Conservation (phyloP, 2,329 filamentous ascomycete genomes). For the Aspergillus aculeatinus region DNA sequence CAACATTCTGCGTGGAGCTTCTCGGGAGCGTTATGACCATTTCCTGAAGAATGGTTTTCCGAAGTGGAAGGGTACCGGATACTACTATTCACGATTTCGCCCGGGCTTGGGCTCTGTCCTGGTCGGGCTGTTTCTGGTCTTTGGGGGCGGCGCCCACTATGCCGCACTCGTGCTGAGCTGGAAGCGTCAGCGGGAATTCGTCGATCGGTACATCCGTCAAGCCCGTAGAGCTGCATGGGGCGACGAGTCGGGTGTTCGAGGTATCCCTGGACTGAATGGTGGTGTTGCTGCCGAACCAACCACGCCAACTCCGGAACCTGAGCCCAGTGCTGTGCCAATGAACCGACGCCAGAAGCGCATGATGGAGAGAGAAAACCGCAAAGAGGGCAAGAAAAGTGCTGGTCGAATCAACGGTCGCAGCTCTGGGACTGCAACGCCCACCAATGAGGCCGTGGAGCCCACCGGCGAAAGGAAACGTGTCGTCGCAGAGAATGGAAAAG, state of each 20-base stretch:
- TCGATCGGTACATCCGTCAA: slow-evolving; percentile 86
- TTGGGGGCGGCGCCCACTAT: slow-evolving; percentile 86
- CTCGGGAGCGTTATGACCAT: slow-evolving; percentile 87
- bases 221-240: slow-evolving; percentile 89
- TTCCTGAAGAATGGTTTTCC: slow-evolving; percentile 93
- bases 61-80: slow-evolving; percentile 93
- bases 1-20: slow-evolving; percentile 77
- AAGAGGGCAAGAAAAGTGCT: slow-evolving; percentile 60
- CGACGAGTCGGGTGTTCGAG: slow-evolving; percentile 65
- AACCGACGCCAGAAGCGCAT: slow-evolving; percentile 86
- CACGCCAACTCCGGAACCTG: slow-evolving; percentile 46
- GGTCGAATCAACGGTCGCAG: slow-evolving; percentile 27
- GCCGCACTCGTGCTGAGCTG: slow-evolving; percentile 79
- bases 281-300: slow-evolving; percentile 35
- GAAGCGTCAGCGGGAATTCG: slow-evolving; percentile 87
- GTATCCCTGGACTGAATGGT: slow-evolving; percentile 65
- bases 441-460: slow-evolving; percentile 57
- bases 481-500: slow-evolving; percentile 90
- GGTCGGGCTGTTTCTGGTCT: slow-evolving; percentile 74
- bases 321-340: slow-evolving; percentile 57
- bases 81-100: slow-evolving; percentile 94
- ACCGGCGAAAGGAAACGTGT: slow-evolving; percentile 82
- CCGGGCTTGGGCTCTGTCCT: slow-evolving; percentile 86
- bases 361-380: slow-evolving; percentile 75
- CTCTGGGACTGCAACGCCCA: slow-evolving; percentile 53